Evolutionary conservation across 352 stramenopile genomes (phyloP), one percentile per base, ranked within the genome.

Genomic region (Globisporangium emineosum): DNA sequence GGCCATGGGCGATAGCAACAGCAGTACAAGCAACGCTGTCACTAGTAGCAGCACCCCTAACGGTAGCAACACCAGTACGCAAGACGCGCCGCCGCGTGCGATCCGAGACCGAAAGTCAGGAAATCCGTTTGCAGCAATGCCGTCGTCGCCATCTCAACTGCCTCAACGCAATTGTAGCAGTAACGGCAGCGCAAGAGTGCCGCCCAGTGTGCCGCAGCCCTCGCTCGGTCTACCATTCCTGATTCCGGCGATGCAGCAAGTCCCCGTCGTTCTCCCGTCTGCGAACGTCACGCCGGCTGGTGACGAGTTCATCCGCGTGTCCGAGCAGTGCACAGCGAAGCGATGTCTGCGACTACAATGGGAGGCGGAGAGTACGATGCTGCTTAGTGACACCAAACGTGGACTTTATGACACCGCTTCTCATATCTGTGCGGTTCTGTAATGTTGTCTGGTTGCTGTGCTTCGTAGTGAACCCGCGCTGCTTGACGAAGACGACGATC

Each of bases 261-360:
- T 52, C 15, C 33, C 55, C 10, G 35, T 54, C 17, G 43, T 60
- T 10, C n/a, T 56, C 5, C 42, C 55, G 45, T 40, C 52, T n/a
- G 27, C 60, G 12, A 27, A 54, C 27, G 32, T 47, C 15, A 62
- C 68, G 9, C 55, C 67, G 33, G 64, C 65, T 5, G 66, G 51
- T 8, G 76, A 90, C 35, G 83, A 91, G 4, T 73, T 71, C 33
- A 53, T 93, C 19, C 74, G 81, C 6, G 78, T 93, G 1, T 91
- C 82, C 0, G 70, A 75, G 40, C 79, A 83, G 54, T 93, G 85
- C 70, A 80, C 73, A 58, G 78, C 83, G 17, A 71, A 60, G 33
- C 79, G 86, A 57, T 92, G 85, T 62, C 85, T 90, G 57, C 85
- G 85, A 51, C 47, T 92, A 17, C 83, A 92, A 65, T 93, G 85